These are phyloP conservation scores for Lunularia cruciata DNA, from an alignment of 225 moss, liverwort and hornwort genomes.

Conservation along the genomic window DNA sequence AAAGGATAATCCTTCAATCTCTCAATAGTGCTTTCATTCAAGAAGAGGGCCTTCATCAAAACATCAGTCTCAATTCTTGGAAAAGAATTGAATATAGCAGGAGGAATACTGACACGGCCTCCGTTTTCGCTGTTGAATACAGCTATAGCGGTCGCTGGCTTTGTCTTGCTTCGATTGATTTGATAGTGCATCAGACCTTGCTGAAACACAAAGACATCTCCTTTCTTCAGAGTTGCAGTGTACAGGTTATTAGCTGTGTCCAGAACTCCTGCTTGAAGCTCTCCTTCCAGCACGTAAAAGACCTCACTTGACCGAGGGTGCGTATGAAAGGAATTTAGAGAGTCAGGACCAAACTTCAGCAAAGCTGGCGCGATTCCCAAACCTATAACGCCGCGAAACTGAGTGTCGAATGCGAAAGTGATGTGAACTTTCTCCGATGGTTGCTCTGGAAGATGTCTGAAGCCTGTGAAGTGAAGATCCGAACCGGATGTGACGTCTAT, in stretches of 20 bases:
- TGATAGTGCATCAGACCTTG: conserved; percentile 17
- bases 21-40: neutral
- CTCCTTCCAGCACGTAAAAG: neutral
- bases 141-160: neutral
- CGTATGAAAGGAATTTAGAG: conserved; percentile 4
- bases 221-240: conserved; percentile 11
- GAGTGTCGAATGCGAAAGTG: neutral
- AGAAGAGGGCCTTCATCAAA: neutral
- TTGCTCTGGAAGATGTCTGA: neutral
- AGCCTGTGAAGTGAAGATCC: conserved; percentile 10
- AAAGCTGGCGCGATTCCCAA: neutral
- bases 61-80: neutral
- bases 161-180: neutral
- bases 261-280: conserved; percentile 15
- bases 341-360: conserved; percentile 6
- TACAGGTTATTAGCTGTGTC: conserved; percentile 17
- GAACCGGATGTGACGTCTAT: neutral
- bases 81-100: conserved; percentile 6
- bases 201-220: conserved; percentile 21
- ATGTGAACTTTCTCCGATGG: neutral
- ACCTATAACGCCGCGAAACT: conserved; percentile 5
- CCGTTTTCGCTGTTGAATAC: conserved; percentile 14
- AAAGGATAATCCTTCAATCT: neutral
- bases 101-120: neutral
- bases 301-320: conserved; percentile 20